A percentile compares a stretch with the other conserved stretches of the same genome.
These are phyloP conservation scores for Didymella arachidicola DNA, from an alignment of 2,329 filamentous ascomycete genomes.

Conservation along the genomic window DNA sequence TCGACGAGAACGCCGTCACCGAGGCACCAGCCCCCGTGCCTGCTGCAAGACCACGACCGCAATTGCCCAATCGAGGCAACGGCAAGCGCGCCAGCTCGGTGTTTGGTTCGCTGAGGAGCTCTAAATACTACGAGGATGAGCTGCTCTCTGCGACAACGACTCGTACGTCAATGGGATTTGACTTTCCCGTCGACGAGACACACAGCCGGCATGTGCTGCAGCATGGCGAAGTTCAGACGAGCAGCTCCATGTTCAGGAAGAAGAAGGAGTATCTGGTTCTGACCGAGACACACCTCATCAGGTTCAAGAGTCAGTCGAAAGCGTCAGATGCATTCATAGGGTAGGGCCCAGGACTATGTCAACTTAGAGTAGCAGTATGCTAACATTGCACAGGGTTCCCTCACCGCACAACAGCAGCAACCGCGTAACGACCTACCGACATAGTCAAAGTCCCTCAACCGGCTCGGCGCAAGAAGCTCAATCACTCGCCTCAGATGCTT, in stretches of 20 bases:
- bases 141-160: slow-evolving; percentile 59
- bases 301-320: slow-evolving; percentile 72
- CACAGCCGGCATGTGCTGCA: slow-evolving; percentile 61
- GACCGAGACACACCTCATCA: slow-evolving; percentile 71
- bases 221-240: slow-evolving; percentile 75
- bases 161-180: slow-evolving; percentile 52
- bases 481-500: slow-evolving; percentile 57
- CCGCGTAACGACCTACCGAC: slow-evolving; percentile 58
- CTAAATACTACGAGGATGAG: slow-evolving; percentile 63
- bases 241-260: slow-evolving; percentile 73
- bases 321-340: slow-evolving; percentile 66
- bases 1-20: slow-evolving; percentile 22
- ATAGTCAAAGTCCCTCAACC: slow-evolving; percentile 65
- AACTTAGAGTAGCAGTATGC: neutral
- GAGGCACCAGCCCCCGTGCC: slow-evolving; percentile 24
- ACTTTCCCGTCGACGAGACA: slow-evolving; percentile 52
- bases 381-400: slow-evolving; percentile 38
- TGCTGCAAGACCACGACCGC: slow-evolving; percentile 21
- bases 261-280: slow-evolving; percentile 76
- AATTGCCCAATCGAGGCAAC: slow-evolving; percentile 32
- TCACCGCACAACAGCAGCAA: slow-evolving; percentile 37
- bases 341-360: neutral
- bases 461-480: slow-evolving; percentile 67
- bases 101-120: slow-evolving; percentile 65
- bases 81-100: slow-evolving; percentile 55